Evolutionary conservation across 768 basidiomycete species (phyloP).

Genomic region (Termitomyces sp.): DNA sequence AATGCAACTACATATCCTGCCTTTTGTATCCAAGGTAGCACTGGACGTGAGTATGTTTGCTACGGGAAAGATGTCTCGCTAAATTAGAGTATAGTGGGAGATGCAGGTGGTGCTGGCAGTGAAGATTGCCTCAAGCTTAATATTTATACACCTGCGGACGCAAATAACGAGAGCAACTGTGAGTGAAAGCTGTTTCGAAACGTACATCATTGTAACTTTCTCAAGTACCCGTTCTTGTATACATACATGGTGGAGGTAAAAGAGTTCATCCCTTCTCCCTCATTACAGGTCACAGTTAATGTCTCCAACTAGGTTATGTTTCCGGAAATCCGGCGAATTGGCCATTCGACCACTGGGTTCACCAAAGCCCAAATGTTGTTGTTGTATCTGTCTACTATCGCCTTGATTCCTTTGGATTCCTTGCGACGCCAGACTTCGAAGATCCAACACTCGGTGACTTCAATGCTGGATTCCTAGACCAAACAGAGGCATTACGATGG

Average conservation of each 20-base stretch:
- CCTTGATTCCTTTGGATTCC: constrained; percentile 60
- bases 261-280: background rate
- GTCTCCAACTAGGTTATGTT: constrained; percentile 37
- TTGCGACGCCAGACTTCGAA: constrained; percentile 42
- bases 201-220: background rate
- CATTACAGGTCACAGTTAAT: background rate
- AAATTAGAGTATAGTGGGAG: constrained; percentile 31
- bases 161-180: constrained; percentile 43
- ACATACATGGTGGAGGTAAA: constrained; percentile 45
- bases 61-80: background rate
- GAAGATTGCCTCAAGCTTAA: constrained; percentile 70
- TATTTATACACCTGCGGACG: constrained; percentile 50
- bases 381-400: constrained; percentile 66
- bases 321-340: constrained; percentile 60
- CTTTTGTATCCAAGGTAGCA: constrained; percentile 58
- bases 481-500: constrained; percentile 61
- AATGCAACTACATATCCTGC: constrained; percentile 50
- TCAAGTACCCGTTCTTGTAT: constrained; percentile 41
- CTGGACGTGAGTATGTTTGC: constrained; percentile 29
- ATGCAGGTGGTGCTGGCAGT: constrained; percentile 58
- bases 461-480: constrained; percentile 33
- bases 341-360: constrained; percentile 63
- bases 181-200: constrained; percentile 15
- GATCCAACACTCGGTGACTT: constrained; percentile 28
- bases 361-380: constrained; percentile 58